A percentile compares a stretch with the other conserved stretches of the same genome.
phyloP scores from a whole-genome alignment of 441 rosid genomes.

The Raphanus hybrid region DNA sequence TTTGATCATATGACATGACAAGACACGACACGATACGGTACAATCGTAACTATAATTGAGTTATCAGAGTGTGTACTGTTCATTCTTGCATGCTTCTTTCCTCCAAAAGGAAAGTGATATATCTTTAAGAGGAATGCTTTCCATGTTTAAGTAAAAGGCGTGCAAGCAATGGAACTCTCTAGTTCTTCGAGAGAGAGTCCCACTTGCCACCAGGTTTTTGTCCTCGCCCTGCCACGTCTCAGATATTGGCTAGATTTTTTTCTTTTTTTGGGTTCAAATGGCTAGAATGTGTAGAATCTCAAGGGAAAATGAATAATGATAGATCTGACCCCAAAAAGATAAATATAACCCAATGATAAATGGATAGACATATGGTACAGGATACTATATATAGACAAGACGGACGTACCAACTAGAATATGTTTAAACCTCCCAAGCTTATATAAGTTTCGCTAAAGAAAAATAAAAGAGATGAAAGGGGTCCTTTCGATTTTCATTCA shows the following conservation, averaged over 20 bases:
- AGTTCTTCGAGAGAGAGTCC: slow-evolving; percentile 10
- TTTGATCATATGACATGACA: slow-evolving; percentile 16
- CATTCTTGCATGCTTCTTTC: slow-evolving; percentile 32
- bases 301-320: neutral
- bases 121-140: slow-evolving; percentile 33
- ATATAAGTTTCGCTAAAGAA: neutral
- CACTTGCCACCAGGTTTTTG: slow-evolving; percentile 11
- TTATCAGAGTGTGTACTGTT: slow-evolving; percentile 31
- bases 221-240: slow-evolving; percentile 28
- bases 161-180: slow-evolving; percentile 36
- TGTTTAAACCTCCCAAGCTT: neutral
- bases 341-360: neutral
- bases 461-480: neutral
- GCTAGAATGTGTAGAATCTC: neutral
- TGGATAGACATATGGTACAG: neutral
- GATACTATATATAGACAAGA: neutral
- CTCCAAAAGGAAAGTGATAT: slow-evolving; percentile 20
- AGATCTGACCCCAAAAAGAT: slow-evolving; percentile 3
- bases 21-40: neutral
- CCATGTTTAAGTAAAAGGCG: slow-evolving; percentile 21
- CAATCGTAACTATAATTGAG: slow-evolving; percentile 12
- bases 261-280: neutral
- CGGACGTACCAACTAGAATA: neutral
- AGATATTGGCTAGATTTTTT: neutral
- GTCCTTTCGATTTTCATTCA: neutral